Base-by-base conservation (phyloP, 768 basidiomycete species). In the Lepiota venenata region DNA sequence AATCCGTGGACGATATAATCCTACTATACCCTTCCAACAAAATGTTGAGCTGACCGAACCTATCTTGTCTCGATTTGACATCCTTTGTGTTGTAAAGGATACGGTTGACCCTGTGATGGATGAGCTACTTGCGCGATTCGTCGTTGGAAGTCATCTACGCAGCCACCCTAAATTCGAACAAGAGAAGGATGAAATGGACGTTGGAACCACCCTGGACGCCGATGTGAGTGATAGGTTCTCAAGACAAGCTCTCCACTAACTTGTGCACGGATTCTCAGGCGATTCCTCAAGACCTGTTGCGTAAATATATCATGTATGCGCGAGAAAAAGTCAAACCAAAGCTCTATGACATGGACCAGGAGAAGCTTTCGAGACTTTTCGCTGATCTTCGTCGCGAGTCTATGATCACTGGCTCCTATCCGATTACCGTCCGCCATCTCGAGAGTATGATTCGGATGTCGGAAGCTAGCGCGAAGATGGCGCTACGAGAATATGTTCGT, bases 401-500 rank as follows among this genome's bases (percentile, higher is more conserved):
- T 4, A 77, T 93, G 62, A 93, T 93, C 16, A 99, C 97, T 1
- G 96, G 96, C n/a, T 98, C 96, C 18, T 97, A 92, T 72, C 97
- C 97, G 2, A 97, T 99, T 67, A 99, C 97, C 8, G 89, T 98
- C 46, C 91, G 97, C 53, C 97, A 98, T 65, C 71, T 99, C 55
- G 97, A 99, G 73, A 96, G 93, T 67, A 97, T 97, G 91, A 98
- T 99, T 71, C 88, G 97, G 38, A 98, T 98, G 96, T 83, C 93
- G 2, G 97, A 99, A 71, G 96, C 97, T 12, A 93, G 91, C 64
- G 97, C 97, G 20, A 97, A 96, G 77, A 98, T 99, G 97, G 86
- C 95, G 46, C 74, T 99, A 58, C 81, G 97, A 50, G 96, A 98
- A 71, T 98, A 93, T 64, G 97, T 98, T 29, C 83, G 97, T 43